phyloP scores from a whole-genome alignment of 345 rosid genomes.

The Psidium guajava region DNA sequence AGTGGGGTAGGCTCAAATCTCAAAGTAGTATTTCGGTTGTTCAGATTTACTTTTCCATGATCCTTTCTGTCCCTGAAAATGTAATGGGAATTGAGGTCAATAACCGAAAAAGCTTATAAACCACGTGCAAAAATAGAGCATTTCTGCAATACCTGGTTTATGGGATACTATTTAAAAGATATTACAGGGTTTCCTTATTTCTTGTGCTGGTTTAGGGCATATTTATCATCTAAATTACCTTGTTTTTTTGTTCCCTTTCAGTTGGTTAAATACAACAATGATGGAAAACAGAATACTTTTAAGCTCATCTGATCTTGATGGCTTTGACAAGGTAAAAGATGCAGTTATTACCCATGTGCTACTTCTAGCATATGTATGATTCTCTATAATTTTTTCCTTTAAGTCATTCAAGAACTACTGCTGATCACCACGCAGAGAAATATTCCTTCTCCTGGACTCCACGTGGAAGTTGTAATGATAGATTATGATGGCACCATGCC shows the following conservation, averaged over 20 bases:
- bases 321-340: conserved; percentile 71
- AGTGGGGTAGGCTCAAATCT: background rate
- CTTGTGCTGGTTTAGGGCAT: background rate
- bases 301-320: conserved; percentile 64
- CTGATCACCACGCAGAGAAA: conserved; percentile 41
- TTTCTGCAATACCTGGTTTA: background rate
- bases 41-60: background rate
- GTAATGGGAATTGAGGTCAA: background rate
- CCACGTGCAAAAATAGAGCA: background rate
- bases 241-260: conserved; percentile 13
- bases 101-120: background rate
- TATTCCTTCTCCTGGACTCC: conserved; percentile 86
- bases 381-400: background rate
- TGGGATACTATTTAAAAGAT: background rate
- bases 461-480: conserved; percentile 66
- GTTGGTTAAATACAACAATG: conserved; percentile 89
- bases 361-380: background rate
- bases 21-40: background rate
- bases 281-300: conserved; percentile 67
- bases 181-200: background rate
- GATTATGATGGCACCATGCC: conserved; percentile 32
- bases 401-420: background rate
- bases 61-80: background rate
- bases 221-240: background rate
- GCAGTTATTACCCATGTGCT: background rate